Base-by-base conservation (phyloP, 2,329 filamentous ascomycete genomes). In the Trichophyton equinum region DNA sequence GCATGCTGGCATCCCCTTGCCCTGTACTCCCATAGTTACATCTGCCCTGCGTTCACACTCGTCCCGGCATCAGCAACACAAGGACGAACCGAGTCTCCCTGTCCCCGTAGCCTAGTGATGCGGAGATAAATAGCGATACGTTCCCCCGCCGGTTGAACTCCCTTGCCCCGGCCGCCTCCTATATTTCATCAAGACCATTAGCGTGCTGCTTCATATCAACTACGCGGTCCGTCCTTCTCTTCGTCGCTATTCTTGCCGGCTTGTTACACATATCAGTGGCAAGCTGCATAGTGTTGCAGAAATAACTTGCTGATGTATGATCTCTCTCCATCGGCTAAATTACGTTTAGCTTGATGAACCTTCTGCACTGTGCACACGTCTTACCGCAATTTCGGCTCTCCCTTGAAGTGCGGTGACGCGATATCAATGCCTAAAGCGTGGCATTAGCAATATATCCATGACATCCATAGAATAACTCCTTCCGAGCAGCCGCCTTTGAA, bases 121-220 rank as follows among this genome's bases (percentile, higher is more conserved):
- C 51, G 51, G 51, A 55, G 51, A 55, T 55, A 55, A 36, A 55
- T 55, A 55, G 13, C 30, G 56, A 58, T 30, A 40, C 13, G 22
- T 25, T 27, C 22, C 22, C 56, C 33, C 8, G 38, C 42, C 38
- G 11, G 33, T 4, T 38, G 33, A 38, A 13, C 33, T 38, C 33
- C 9, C 33, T 38, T 38, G 33, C 33, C 33, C 33, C 33, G 11
- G 33, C 4, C 9, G 33, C 4, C 27, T 42, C 42, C 38, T 4
- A 30, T 30, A 30, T 30, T 53, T 30, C 49, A 13, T 36, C 27
- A 8, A 15, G n/a, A 6, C 13, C 20, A 22, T 38, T 33, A 3
- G 51, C 25, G 51, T 33, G 30, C 51, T 20, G n/a, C 40, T n/a
- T 44, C 33, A 38, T 38, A 38, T 38, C 33, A 22, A 51, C 46